These are phyloP conservation scores for Neofusicoccum umdonicola DNA, from an alignment of 2,329 filamentous ascomycete species.

Conservation along the genomic window DNA sequence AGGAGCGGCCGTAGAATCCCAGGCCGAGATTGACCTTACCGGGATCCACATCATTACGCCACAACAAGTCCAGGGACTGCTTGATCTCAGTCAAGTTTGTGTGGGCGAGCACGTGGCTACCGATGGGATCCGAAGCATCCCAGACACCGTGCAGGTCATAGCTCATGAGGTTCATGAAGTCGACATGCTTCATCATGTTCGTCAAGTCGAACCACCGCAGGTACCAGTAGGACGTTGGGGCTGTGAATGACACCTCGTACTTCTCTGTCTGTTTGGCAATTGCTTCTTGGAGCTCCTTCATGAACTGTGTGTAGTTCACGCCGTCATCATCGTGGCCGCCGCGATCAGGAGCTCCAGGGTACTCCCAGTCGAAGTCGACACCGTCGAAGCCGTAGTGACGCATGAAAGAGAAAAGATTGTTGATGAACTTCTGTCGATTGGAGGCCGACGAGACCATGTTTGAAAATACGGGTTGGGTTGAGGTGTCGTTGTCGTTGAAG, in stretches of 20 bases:
- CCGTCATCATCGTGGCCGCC: slow-evolving; percentile 37
- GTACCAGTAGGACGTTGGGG: slow-evolving; percentile 29
- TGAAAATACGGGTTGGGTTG: slow-evolving; percentile 28
- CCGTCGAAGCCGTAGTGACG: slow-evolving; percentile 44
- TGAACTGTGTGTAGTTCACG: slow-evolving; percentile 23
- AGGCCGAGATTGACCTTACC: slow-evolving; percentile 45
- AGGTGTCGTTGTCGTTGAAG: slow-evolving; percentile 37
- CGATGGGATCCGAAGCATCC: slow-evolving; percentile 35
- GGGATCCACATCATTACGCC: slow-evolving; percentile 44
- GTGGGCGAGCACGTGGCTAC: slow-evolving; percentile 37
- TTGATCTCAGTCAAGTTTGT: slow-evolving; percentile 52
- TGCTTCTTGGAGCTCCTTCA: slow-evolving; percentile 25
- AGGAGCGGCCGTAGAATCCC: slow-evolving; percentile 47
- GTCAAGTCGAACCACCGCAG: slow-evolving; percentile 28
- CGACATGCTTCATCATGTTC: slow-evolving; percentile 28
- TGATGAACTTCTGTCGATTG: slow-evolving; percentile 37
- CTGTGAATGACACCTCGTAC: slow-evolving; percentile 25
- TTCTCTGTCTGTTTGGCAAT: slow-evolving; percentile 16
- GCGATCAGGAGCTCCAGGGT: slow-evolving; percentile 30
- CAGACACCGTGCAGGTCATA: slow-evolving; percentile 46
- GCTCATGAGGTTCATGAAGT: slow-evolving; percentile 47
- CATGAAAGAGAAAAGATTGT: slow-evolving; percentile 41
- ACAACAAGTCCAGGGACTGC: slow-evolving; percentile 43
- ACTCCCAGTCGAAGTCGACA: slow-evolving; percentile 31
- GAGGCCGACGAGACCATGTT: slow-evolving; percentile 31